Evolutionary conservation across 257 asterid species (phyloP).

Genomic region (Mitragyna speciosa): DNA sequence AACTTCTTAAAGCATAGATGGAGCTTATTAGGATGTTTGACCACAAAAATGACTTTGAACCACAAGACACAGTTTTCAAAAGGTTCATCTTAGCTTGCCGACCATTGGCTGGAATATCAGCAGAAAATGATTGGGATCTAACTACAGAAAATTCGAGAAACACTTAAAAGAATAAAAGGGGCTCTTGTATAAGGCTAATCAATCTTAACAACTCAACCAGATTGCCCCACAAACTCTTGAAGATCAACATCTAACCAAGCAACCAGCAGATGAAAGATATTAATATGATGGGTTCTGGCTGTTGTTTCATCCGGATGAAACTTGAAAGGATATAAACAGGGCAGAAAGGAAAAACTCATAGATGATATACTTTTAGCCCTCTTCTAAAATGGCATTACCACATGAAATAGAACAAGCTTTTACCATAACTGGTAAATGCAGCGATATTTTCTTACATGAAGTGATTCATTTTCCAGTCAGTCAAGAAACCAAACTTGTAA

Average conservation of each 20-base stretch:
- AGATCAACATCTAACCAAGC: background rate
- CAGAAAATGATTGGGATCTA: background rate
- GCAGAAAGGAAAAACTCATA: background rate
- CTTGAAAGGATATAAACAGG: background rate
- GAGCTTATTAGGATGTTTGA: background rate
- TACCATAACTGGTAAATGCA: too few species aligned
- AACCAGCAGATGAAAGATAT: background rate
- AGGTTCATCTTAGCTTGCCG: background rate
- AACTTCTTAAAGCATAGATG: background rate
- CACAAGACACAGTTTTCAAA: background rate
- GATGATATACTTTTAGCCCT: background rate
- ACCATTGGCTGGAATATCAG: background rate
- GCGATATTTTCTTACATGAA: too few species aligned
- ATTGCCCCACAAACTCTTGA: background rate
- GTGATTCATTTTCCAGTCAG: too few species aligned
- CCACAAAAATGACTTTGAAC: background rate
- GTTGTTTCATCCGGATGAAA: too few species aligned
- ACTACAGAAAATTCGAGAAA: background rate
- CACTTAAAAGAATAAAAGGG: background rate
- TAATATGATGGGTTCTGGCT: too few species aligned
- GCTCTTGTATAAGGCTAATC: too few species aligned
- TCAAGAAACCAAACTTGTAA: too few species aligned
- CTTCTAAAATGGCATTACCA: background rate
- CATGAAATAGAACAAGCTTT: too few species aligned
- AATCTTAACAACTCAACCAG: background rate